phyloP scores from a whole-genome alignment of 805 yeast genomes.

The Saturnispora sanitii region DNA sequence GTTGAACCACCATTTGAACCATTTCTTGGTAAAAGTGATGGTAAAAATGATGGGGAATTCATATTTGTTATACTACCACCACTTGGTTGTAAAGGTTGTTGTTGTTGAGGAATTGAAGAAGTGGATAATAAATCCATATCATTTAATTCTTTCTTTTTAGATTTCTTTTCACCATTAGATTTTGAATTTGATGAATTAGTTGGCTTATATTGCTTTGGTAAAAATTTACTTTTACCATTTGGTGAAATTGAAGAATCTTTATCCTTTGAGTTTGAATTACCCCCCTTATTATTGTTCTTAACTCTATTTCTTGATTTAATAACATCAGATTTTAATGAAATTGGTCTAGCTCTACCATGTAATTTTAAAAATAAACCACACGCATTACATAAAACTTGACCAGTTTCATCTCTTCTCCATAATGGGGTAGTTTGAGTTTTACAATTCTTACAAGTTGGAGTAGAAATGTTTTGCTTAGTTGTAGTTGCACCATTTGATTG shows the following conservation, averaged over 20 bases:
- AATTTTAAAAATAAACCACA: slow-evolving; percentile 83
- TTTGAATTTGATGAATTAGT: slow-evolving; percentile 16
- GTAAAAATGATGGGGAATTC: slow-evolving; percentile 31
- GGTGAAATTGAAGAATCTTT: slow-evolving; percentile 28
- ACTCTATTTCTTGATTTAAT: slow-evolving; percentile 86
- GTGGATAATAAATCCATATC: neutral
- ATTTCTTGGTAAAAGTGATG: slow-evolving; percentile 31
- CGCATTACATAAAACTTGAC: slow-evolving; percentile 87
- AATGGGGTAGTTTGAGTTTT: slow-evolving; percentile 87
- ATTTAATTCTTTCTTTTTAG: slow-evolving; percentile 2
- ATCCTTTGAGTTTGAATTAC: slow-evolving; percentile 45
- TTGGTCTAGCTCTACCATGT: slow-evolving; percentile 90
- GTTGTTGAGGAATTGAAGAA: neutral
- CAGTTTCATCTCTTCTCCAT: slow-evolving; percentile 91
- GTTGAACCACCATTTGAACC: slow-evolving; percentile 17
- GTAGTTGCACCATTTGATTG: slow-evolving; percentile 55
- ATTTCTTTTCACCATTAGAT: slow-evolving; percentile 10
- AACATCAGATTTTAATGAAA: slow-evolving; percentile 81
- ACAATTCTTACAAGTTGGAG: slow-evolving; percentile 82
- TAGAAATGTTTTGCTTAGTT: slow-evolving; percentile 49
- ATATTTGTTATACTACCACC: neutral
- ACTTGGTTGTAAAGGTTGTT: slow-evolving; percentile 7
- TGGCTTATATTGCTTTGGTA: slow-evolving; percentile 32
- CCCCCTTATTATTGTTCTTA: slow-evolving; percentile 39
- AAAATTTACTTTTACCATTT: slow-evolving; percentile 20